Evolutionary conservation across 768 basidiomycete genomes (phyloP).

Genomic region (Pisolithus marmoratus): DNA sequence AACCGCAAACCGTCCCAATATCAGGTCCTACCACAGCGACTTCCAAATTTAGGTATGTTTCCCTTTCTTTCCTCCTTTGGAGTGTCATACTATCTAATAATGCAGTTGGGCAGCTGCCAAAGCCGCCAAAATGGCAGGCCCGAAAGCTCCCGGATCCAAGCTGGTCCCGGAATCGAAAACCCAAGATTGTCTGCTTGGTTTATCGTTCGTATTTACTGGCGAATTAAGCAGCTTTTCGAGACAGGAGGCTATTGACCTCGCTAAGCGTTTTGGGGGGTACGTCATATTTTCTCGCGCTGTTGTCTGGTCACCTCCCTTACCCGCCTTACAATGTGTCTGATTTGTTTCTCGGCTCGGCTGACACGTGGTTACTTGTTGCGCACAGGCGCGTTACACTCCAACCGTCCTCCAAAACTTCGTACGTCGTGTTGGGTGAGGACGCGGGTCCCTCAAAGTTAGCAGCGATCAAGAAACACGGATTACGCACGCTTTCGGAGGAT

Average conservation of each 20-base stretch:
- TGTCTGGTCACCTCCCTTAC: background rate
- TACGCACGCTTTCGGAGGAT: constrained; percentile 80
- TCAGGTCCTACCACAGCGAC: background rate
- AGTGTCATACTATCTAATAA: background rate
- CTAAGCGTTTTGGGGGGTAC: constrained; percentile 90
- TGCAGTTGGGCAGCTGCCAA: constrained; percentile 46
- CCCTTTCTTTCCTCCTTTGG: background rate
- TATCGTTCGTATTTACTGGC: constrained; percentile 94
- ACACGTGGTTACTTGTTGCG: background rate
- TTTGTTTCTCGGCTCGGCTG: background rate
- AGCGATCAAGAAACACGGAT: constrained; percentile 74
- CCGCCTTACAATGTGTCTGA: background rate
- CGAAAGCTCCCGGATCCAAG: constrained; percentile 52
- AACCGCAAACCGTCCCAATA: too few relatives aligned
- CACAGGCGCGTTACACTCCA: constrained; percentile 77
- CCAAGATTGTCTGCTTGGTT: constrained; percentile 77
- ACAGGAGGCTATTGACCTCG: constrained; percentile 81
- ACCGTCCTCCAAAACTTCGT: constrained; percentile 87
- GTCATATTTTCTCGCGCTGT: constrained; percentile 18
- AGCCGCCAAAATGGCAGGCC: constrained; percentile 59
- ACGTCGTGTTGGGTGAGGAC: constrained; percentile 80
- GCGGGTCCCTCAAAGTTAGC: constrained; percentile 88
- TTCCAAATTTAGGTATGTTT: constrained; percentile 21
- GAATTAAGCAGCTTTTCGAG: constrained; percentile 83
- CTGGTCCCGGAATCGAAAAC: constrained; percentile 62